phyloP scores from a whole-genome alignment of 192 early-diverging fungal species.

The Podochytrium sp. region DNA sequence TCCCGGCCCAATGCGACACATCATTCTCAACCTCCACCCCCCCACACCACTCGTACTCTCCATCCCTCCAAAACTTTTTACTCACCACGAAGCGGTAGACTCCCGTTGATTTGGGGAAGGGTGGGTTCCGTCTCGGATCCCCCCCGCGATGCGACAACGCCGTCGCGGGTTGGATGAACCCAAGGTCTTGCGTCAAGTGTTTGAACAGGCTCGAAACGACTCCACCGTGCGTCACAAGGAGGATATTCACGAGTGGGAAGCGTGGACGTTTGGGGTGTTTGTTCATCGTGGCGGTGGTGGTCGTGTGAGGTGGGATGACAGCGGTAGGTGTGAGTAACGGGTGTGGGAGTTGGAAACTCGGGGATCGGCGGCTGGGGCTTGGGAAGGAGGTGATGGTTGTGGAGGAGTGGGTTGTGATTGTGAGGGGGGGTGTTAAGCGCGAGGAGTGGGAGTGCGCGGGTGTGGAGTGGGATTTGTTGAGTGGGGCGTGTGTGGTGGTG shows the following conservation, averaged over 20 bases:
- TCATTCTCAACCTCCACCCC: constrained; percentile 43
- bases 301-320: neutral
- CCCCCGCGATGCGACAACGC: constrained; percentile 1
- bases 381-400: neutral
- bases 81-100: constrained; percentile 44
- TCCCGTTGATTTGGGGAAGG: constrained; percentile 51
- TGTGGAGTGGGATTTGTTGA: constrained; percentile 4
- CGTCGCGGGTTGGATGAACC: too few species aligned
- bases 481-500: neutral
- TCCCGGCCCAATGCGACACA: constrained; percentile 46
- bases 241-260: constrained; percentile 31
- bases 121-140: too few species aligned
- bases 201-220: constrained; percentile 41
- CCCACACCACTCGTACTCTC: constrained; percentile 52
- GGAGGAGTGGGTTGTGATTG: neutral
- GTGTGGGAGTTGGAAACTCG: constrained; percentile 5
- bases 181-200: constrained; percentile 46
- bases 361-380: neutral
- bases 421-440: neutral
- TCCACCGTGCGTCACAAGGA: constrained; percentile 58
- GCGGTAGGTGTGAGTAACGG: constrained; percentile 20
- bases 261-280: neutral
- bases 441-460: constrained; percentile 10
- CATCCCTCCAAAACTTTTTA: constrained; percentile 36
- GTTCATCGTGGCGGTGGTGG: constrained; percentile 8